Evolutionary conservation across 306 rosid species (phyloP).

Genomic region (Inga laurina): DNA sequence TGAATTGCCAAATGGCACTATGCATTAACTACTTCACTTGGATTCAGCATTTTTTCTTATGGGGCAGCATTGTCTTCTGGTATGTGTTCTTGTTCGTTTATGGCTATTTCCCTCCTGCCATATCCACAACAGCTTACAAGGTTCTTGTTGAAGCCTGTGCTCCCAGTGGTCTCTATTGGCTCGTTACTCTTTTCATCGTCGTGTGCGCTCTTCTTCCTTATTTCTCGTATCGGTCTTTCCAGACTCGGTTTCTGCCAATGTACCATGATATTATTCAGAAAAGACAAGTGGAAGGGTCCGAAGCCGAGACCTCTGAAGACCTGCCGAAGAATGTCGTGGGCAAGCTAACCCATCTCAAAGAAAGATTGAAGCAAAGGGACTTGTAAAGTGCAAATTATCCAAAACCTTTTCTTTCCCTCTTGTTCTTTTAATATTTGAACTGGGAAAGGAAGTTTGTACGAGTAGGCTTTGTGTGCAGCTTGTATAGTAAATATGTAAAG

Average conservation of each 20-base stretch:
- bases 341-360: conserved; percentile 45
- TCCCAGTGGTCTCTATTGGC: conserved; percentile 71
- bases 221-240: conserved; percentile 70
- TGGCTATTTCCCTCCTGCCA: conserved; percentile 58
- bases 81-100: conserved; percentile 67
- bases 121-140: conserved; percentile 77
- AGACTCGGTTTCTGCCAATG: conserved; percentile 76
- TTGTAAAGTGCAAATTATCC: conserved; percentile 27
- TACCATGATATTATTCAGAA: conserved; percentile 78
- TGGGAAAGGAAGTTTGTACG: conserved; percentile 1
- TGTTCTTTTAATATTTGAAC: neutral
- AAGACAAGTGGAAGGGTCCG: conserved; percentile 40
- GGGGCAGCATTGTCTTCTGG: conserved; percentile 88
- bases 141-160: conserved; percentile 79
- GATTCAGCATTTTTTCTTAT: conserved; percentile 88
- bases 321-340: conserved; percentile 43
- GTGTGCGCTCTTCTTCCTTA: conserved; percentile 70
- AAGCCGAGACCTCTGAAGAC: conserved; percentile 40
- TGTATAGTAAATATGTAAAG: conserved; percentile 39
- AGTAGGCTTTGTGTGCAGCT: conserved; percentile 21
- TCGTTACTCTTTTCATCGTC: conserved; percentile 64
- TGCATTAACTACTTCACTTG: conserved; percentile 90
- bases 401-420: conserved; percentile 5
- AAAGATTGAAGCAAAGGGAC: conserved; percentile 58
- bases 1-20: conserved; percentile 89